phyloP scores from a whole-genome alignment of 2,329 filamentous ascomycete genomes.

The Arachnomyces sp. region DNA sequence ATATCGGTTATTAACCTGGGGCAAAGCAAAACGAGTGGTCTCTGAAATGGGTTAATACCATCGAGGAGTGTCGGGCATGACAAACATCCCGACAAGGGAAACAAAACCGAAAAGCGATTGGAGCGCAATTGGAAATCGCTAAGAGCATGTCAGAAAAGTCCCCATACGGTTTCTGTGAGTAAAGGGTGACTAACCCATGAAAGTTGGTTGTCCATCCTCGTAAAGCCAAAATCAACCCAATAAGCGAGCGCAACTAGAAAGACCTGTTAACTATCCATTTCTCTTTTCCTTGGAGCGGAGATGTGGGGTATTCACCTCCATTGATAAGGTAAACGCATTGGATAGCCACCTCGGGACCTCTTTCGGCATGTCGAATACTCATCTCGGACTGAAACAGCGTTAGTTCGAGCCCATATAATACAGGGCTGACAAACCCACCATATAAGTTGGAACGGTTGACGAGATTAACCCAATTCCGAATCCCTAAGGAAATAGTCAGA shows the following conservation, averaged over 20 bases:
- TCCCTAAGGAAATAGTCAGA: slow-evolving; percentile 11
- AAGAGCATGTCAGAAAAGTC: background rate
- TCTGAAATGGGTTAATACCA: no score
- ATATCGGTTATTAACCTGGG: no score
- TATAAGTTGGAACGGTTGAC: slow-evolving; percentile 23
- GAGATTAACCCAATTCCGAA: slow-evolving; percentile 19
- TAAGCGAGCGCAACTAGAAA: slow-evolving; percentile 18
- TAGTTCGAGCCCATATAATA: no score
- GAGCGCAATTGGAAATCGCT: slow-evolving; percentile 24
- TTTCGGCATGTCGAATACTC: slow-evolving; percentile 15
- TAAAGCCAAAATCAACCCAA: slow-evolving; percentile 6
- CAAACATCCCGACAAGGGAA: slow-evolving; percentile 18
- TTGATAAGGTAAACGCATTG: slow-evolving; percentile 17
- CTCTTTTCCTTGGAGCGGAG: no score
- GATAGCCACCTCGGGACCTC: slow-evolving; percentile 22
- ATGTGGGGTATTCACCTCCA: slow-evolving; percentile 7
- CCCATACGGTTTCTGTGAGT: no score
- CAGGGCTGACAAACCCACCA: slow-evolving; percentile 7
- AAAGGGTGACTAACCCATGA: slow-evolving; percentile 15
- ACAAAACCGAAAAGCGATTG: slow-evolving; percentile 25
- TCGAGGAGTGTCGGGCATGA: slow-evolving; percentile 22
- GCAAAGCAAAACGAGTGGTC: no score
- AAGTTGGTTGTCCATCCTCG: slow-evolving; percentile 16
- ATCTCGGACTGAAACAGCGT: slow-evolving; percentile 9
- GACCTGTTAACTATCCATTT: no score